Conservation (phyloP, 2,329 filamentous ascomycete genomes). For the Claviceps maximensis region DNA sequence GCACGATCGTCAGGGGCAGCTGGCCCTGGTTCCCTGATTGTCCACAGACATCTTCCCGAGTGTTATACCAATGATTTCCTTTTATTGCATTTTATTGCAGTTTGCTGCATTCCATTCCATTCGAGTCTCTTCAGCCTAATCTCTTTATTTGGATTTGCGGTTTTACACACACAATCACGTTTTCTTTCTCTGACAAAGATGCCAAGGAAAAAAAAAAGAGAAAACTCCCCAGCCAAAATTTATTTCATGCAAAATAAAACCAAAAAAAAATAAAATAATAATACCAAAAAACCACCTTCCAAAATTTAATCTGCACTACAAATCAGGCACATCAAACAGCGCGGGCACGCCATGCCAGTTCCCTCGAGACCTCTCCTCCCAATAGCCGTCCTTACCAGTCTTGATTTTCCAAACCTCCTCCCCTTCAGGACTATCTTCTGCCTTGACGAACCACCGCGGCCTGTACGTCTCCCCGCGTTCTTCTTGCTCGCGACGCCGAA, state of each 20-base stretch:
- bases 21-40: neutral
- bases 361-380: conserved; percentile 66
- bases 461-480: conserved; percentile 56
- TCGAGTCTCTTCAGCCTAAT: too few relatives aligned
- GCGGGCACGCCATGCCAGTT: conserved; percentile 48
- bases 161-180: too few relatives aligned
- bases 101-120: too few relatives aligned
- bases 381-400: conserved; percentile 77
- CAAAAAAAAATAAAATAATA: neutral
- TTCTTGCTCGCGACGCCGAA: conserved; percentile 62
- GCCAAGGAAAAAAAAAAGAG: too few relatives aligned
- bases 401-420: conserved; percentile 67
- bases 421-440: conserved; percentile 42
- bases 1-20: neutral
- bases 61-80: neutral
- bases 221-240: neutral
- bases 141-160: too few relatives aligned
- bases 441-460: conserved; percentile 74
- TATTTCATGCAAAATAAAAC: neutral
- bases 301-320: conserved; percentile 9
- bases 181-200: too few relatives aligned
- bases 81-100: neutral
- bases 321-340: conserved; percentile 28
- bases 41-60: too few relatives aligned
- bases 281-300: neutral